phyloP scores from a whole-genome alignment of 208 protist genomes.

The Trypanosoma platydactyli region DNA sequence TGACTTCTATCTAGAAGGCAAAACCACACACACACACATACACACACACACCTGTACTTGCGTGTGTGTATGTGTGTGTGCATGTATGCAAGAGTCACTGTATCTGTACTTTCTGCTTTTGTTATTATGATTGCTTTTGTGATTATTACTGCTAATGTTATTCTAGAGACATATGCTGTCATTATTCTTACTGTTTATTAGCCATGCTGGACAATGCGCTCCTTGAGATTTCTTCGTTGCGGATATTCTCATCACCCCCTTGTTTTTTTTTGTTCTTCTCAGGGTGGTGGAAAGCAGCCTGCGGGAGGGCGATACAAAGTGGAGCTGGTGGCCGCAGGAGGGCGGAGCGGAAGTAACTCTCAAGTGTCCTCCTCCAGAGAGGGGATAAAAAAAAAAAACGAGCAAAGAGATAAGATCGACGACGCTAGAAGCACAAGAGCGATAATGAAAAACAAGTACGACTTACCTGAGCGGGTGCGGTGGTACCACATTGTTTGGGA shows the following conservation, averaged over 20 bases:
- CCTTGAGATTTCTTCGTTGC: no score
- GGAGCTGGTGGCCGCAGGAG: not conserved
- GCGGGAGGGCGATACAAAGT: not conserved
- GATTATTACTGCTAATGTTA: slow-evolving; percentile 6
- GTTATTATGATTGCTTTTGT: slow-evolving; percentile 11
- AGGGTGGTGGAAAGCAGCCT: not conserved
- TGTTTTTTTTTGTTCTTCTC: slow-evolving; percentile 11
- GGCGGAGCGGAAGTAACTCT: not conserved
- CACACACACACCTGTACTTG: slow-evolving; percentile 8
- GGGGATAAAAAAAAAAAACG: not conserved
- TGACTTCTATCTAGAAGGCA: slow-evolving; percentile 38
- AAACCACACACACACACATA: not conserved
- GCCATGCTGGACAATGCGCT: not conserved
- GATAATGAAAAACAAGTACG: slow-evolving; percentile 50
- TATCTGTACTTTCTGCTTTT: slow-evolving; percentile 7
- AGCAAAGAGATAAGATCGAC: slow-evolving; percentile 2
- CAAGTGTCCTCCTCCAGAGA: not conserved
- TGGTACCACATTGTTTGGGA: slow-evolving; percentile 79
- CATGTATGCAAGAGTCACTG: not conserved
- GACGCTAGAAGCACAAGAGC: not conserved
- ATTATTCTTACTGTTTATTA: not conserved
- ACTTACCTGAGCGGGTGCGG: slow-evolving; percentile 54
- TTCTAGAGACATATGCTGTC: not conserved
- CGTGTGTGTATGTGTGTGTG: not conserved
- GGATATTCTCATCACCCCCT: not conserved